Evolutionary conservation across 2,329 filamentous ascomycete genomes (phyloP).

Genomic region (Verticillium klebahnii): DNA sequence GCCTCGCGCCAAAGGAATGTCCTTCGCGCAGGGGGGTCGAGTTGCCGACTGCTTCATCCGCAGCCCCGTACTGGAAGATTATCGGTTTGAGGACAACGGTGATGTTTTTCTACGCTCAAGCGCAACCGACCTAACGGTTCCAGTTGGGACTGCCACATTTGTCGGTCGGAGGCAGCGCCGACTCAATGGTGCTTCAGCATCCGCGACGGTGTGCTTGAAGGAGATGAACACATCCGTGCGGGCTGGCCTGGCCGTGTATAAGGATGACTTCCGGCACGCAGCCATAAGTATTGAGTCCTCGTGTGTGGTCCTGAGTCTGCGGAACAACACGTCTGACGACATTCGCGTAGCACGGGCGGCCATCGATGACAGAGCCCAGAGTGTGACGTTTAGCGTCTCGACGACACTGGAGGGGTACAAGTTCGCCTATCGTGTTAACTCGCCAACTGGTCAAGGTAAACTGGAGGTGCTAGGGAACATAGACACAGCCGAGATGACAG

Average conservation of each 20-base stretch:
- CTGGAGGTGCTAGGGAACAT: conserved; percentile 6
- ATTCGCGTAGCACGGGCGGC: neutral
- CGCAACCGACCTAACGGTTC: neutral
- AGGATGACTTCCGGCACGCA: conserved; percentile 5
- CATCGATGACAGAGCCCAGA: neutral
- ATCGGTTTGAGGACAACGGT: neutral
- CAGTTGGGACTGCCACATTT: conserved; percentile 2
- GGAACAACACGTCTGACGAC: neutral
- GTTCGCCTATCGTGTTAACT: neutral
- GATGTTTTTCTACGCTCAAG: neutral
- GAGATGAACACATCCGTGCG: neutral
- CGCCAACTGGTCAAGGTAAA: accelerated
- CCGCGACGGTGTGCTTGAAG: neutral
- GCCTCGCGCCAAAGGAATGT: neutral
- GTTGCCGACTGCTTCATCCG: conserved; percentile 7
- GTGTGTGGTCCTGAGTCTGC: neutral
- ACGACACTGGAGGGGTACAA: neutral
- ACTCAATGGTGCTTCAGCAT: neutral
- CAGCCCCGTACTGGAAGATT: neutral
- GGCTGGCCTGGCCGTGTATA: conserved; percentile 6
- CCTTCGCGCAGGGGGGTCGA: neutral
- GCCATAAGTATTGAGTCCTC: neutral
- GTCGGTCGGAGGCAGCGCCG: conserved; percentile 6
- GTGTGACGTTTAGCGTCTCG: neutral
- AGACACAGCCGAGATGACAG: conserved; percentile 22